Conservation (phyloP, 2,329 filamentous ascomycete genomes). For the Scortechinia acanthostroma region DNA sequence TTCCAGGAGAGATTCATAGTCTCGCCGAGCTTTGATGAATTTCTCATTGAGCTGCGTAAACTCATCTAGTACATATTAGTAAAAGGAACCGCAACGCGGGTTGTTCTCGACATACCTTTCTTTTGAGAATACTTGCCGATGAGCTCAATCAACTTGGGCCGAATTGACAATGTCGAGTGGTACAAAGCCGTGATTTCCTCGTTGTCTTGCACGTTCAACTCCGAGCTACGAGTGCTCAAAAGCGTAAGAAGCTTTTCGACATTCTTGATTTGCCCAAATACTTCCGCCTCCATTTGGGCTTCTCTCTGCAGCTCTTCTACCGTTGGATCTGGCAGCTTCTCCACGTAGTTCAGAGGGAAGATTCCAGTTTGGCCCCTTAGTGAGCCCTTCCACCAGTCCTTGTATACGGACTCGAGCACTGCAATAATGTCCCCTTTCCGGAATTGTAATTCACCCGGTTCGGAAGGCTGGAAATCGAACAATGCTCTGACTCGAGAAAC, state of each 20-base stretch:
- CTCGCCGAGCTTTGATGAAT: constrained; percentile 65
- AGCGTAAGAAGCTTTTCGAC: constrained; percentile 72
- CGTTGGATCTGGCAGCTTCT: constrained; percentile 92
- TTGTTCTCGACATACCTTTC: too few relatives aligned
- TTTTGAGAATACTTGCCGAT: constrained; percentile 99
- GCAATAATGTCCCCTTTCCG: constrained; percentile 95
- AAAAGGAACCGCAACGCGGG: too few relatives aligned
- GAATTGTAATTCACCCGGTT: constrained; percentile 90
- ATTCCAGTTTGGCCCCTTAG: constrained; percentile 92
- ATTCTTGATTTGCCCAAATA: constrained; percentile 59
- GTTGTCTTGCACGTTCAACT: constrained; percentile 67
- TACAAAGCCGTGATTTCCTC: constrained; percentile 93
- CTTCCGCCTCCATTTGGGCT: constrained; percentile 82
- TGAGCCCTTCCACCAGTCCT: constrained; percentile 98
- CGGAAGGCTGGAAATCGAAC: constrained; percentile 90
- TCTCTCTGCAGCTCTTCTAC: constrained; percentile 89
- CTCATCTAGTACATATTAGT: constrained; percentile 46
- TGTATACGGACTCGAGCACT: constrained; percentile 94
- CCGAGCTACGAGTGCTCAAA: constrained; percentile 75
- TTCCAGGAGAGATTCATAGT: constrained; percentile 63
- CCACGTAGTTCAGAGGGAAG: constrained; percentile 96
- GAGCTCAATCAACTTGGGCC: constrained; percentile 92
- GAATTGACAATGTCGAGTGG: constrained; percentile 86
- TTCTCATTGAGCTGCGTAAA: constrained; percentile 69
- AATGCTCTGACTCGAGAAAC: constrained; percentile 89